A percentile compares a stretch with the other conserved stretches of the same genome.
Evolutionary conservation across 1,139 yeast genomes (phyloP).

Genomic region (Magnusiomyces suaveolens): DNA sequence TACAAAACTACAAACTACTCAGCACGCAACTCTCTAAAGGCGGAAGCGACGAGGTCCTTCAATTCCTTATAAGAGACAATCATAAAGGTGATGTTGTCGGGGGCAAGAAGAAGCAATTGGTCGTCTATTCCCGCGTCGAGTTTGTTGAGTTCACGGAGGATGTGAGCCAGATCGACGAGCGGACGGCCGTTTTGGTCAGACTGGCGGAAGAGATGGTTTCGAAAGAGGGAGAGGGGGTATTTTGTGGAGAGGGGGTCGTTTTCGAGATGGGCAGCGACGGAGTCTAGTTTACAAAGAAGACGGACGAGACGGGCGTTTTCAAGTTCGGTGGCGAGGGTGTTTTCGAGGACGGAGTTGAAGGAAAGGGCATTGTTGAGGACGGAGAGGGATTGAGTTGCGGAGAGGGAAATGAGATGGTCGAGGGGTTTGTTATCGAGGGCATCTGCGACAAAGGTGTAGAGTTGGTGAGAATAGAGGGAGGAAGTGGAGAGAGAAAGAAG

Average conservation of each 20-base stretch:
- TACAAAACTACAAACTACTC: no score
- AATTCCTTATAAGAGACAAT: constrained; percentile 72
- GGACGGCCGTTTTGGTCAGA: constrained; percentile 70
- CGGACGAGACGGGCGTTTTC: constrained; percentile 87
- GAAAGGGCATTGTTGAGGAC: constrained; percentile 46
- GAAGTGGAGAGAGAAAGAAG: constrained; percentile 43
- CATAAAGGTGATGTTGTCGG: constrained; percentile 74
- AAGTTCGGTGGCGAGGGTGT: constrained; percentile 57
- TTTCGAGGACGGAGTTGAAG: constrained; percentile 56
- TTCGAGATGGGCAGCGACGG: constrained; percentile 69
- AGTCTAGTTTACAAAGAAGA: constrained; percentile 68
- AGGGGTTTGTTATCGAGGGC: no score
- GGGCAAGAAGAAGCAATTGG: constrained; percentile 62
- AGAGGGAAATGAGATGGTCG: constrained; percentile 14
- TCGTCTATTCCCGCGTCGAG: constrained; percentile 91
- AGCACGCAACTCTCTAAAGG: constrained; percentile 56
- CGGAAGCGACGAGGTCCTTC: constrained; percentile 60
- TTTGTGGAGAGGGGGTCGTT: constrained; percentile 43
- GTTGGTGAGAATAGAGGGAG: constrained; percentile 25
- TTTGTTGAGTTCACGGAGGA: constrained; percentile 69
- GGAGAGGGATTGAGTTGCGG: constrained; percentile 20
- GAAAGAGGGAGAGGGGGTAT: constrained; percentile 66
- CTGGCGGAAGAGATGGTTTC: constrained; percentile 81
- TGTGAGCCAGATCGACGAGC: constrained; percentile 72
- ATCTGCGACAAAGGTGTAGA: no score